Evolutionary conservation across 2,329 filamentous ascomycete species (phyloP), one percentile per base, ranked within the genome.

Genomic region (Epichloe sp.): DNA sequence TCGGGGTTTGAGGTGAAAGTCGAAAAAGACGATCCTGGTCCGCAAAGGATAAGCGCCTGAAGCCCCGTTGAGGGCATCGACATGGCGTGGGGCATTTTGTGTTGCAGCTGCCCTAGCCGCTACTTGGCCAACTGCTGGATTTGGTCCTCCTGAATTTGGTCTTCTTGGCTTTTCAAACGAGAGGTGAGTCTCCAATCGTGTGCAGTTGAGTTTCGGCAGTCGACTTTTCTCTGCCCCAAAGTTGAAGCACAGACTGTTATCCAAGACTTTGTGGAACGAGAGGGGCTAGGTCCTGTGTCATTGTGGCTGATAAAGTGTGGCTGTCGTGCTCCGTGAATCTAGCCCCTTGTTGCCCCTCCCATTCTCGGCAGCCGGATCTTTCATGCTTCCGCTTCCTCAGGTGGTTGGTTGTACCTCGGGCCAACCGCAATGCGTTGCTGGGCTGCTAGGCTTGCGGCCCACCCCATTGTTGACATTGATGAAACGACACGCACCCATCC

Each of bases 21-120:
- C 44, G 85, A 82, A 58, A 93, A 85, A 0, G 85, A 89, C 8
- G 84, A 86, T 50, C 87, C 87, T 23, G 87, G 87, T 3, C 87
- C 87, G 64, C 87, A 93, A 47, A 93, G 76, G 53, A 93, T 88
- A 57, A 93, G 71, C 60, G 86, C 87, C 72, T 91, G 86, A 58
- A 93, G 82, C 70, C 86, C 86, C 52, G 85, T 80, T 52, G 83
- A 76, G 60, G 86, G 83, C 71, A 85, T 82, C 26, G 82, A 76
- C 48, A 80, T 78, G 54, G 85, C 85, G 73, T 89, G 86, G 61
- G 86, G 86, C 86, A 90, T 89, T 36, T 37, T 42, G 34, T 44
- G 31, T 3, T 31, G 10, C 40, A 8, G 17, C 15, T 49, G 34
- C 38, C 45, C 40, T 38, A 36, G 49, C 42, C 45, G 46, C 5